Conservation (phyloP, 257 asterid genomes). For the Jacaranda mimosifolia region DNA sequence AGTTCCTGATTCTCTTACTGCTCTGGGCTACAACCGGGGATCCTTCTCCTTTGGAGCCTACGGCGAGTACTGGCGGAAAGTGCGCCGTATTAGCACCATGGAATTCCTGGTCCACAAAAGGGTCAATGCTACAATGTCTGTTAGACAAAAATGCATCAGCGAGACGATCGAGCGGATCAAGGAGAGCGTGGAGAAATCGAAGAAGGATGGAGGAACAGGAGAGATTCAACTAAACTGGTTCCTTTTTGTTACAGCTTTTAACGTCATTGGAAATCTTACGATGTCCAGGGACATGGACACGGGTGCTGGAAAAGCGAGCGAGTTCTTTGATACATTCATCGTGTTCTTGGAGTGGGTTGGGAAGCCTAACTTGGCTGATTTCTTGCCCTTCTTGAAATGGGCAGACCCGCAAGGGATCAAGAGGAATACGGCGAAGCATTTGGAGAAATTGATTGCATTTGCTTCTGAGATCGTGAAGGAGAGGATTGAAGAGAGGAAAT, state of each 20-base stretch:
- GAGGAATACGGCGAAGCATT: constrained; percentile 26
- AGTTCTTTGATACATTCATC: constrained; percentile 37
- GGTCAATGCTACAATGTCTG: constrained; percentile 26
- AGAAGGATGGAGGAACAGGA: neutral
- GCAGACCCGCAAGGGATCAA: constrained; percentile 43
- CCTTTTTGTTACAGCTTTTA: constrained; percentile 39
- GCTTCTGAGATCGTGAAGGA: neutral
- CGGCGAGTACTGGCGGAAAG: constrained; percentile 41
- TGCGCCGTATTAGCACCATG: constrained; percentile 32
- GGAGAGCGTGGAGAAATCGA: neutral
- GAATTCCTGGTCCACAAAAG: constrained; percentile 41
- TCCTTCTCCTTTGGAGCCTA: constrained; percentile 36
- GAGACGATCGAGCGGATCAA: constrained; percentile 35
- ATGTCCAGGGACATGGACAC: constrained; percentile 44
- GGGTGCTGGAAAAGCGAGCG: constrained; percentile 26
- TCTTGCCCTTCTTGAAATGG: constrained; percentile 40
- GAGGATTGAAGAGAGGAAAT: neutral
- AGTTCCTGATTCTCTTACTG: constrained; percentile 27
- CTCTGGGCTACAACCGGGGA: constrained; percentile 35
- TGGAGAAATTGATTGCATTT: too few relatives aligned
- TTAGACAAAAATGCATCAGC: constrained; percentile 30
- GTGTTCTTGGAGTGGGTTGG: constrained; percentile 35
- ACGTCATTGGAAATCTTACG: constrained; percentile 44
- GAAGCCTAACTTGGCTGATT: constrained; percentile 40
- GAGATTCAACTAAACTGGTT: constrained; percentile 32